Percentiles rank a stretch among this genome's conserved stretches.
Evolutionary conservation across 345 rosid genomes (phyloP).

Genomic region (Acer yangbiense): DNA sequence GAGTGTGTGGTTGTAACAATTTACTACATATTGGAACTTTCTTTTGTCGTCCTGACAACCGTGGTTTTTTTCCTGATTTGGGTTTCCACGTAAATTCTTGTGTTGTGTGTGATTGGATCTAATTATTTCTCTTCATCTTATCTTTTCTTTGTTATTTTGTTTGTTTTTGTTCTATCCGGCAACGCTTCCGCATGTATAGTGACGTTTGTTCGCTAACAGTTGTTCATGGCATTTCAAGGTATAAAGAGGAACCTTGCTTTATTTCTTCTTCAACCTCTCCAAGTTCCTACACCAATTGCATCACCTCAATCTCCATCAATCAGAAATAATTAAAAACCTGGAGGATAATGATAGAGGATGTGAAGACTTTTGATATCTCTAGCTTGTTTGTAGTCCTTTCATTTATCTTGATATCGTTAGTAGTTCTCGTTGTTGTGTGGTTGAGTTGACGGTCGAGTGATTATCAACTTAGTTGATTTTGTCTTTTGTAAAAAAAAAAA

Average conservation of each 20-base stretch:
- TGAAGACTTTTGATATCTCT: not conserved
- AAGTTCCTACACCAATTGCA: not conserved
- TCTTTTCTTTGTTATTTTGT: too few relatives aligned
- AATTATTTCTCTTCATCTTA: too few relatives aligned
- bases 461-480: not conserved
- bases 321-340: not conserved
- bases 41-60: too few relatives aligned
- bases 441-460: not conserved
- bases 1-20: too few relatives aligned
- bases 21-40: too few relatives aligned
- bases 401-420: not conserved
- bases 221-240: too few relatives aligned
- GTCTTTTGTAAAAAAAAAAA: not conserved
- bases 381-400: not conserved
- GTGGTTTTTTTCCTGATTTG: too few relatives aligned
- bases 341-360: not conserved
- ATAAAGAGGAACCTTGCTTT: not conserved
- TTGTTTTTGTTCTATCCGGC: too few relatives aligned
- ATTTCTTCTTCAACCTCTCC: not conserved
- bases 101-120: too few relatives aligned
- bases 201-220: too few relatives aligned
- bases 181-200: too few relatives aligned
- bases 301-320: not conserved
- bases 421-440: not conserved
- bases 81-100: too few relatives aligned